These are phyloP conservation scores for Aureobasidium subglaciale DNA, from an alignment of 2,329 filamentous ascomycete genomes.

Conservation along the genomic window DNA sequence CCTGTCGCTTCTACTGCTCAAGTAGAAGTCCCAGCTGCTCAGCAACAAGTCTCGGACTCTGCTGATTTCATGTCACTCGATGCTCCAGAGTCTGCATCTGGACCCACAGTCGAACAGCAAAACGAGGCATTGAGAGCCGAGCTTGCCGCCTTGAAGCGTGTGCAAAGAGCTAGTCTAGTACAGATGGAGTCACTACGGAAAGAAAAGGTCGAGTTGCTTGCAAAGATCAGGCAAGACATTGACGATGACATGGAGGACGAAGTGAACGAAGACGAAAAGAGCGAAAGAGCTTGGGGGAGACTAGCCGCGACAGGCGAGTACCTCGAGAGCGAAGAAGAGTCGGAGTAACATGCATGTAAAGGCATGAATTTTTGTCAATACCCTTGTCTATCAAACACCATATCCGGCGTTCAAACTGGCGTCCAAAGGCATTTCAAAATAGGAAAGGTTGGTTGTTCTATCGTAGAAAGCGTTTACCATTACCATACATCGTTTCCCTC, in stretches of 20 bases:
- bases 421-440: not conserved
- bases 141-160: constrained; percentile 36
- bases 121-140: constrained; percentile 30
- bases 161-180: constrained; percentile 40
- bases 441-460: not conserved
- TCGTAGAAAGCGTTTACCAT: constrained; percentile 12
- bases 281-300: constrained; percentile 7
- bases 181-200: constrained; percentile 38
- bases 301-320: not conserved
- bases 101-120: constrained; percentile 21
- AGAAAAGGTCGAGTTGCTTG: constrained; percentile 33
- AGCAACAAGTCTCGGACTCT: constrained; percentile 15
- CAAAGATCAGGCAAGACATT: constrained; percentile 18
- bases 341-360: not conserved
- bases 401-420: not conserved
- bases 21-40: constrained; percentile 18
- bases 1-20: constrained; percentile 12
- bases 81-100: constrained; percentile 11
- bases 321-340: constrained; percentile 6
- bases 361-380: not conserved
- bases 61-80: constrained; percentile 35
- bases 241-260: constrained; percentile 3
- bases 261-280: not conserved
- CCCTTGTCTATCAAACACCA: not conserved
- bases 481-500: constrained; percentile 5